These are phyloP conservation scores for Porphyrellus cyaneotinctus DNA, from an alignment of 768 basidiomycete species.

Conservation along the genomic window DNA sequence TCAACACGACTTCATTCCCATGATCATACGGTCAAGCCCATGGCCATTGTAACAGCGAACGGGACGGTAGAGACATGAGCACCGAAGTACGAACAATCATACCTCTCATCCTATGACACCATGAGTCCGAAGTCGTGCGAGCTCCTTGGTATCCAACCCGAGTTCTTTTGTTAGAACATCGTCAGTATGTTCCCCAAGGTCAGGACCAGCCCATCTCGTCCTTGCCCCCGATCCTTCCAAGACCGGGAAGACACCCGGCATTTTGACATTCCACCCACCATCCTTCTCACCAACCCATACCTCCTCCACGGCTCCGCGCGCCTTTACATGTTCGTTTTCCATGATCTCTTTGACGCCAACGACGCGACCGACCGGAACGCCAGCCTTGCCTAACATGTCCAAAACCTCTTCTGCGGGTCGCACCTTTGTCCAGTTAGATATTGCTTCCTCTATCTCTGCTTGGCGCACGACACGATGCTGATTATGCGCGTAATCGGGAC, in stretches of 20 bases:
- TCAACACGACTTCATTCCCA: no score
- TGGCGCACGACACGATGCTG: constrained; percentile 41
- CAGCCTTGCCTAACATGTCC: constrained; percentile 43
- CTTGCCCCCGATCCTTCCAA: constrained; percentile 54
- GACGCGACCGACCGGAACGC: constrained; percentile 64
- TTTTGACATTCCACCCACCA: constrained; percentile 60
- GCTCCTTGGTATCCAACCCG: constrained; percentile 35
- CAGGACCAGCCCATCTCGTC: constrained; percentile 67
- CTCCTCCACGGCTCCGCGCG: constrained; percentile 54
- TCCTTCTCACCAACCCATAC: constrained; percentile 46
- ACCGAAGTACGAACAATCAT: no score
- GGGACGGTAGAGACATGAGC: no score
- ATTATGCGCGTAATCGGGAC: constrained; percentile 45
- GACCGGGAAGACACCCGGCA: constrained; percentile 61
- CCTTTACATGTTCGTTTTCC: constrained; percentile 51
- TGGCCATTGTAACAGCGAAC: no score
- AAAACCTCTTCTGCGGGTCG: constrained; percentile 53
- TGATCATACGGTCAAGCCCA: no score
- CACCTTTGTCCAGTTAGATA: constrained; percentile 53
- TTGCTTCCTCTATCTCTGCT: constrained; percentile 56
- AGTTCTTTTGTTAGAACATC: constrained; percentile 44
- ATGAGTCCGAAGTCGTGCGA: constrained; percentile 37
- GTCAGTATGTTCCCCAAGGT: constrained; percentile 58
- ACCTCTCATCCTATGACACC: constrained; percentile 40
- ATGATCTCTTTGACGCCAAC: constrained; percentile 60